A percentile compares a stretch with the other conserved stretches of the same genome.
phyloP scores from a whole-genome alignment of 345 rosid genomes.

The Clausena lansium region DNA sequence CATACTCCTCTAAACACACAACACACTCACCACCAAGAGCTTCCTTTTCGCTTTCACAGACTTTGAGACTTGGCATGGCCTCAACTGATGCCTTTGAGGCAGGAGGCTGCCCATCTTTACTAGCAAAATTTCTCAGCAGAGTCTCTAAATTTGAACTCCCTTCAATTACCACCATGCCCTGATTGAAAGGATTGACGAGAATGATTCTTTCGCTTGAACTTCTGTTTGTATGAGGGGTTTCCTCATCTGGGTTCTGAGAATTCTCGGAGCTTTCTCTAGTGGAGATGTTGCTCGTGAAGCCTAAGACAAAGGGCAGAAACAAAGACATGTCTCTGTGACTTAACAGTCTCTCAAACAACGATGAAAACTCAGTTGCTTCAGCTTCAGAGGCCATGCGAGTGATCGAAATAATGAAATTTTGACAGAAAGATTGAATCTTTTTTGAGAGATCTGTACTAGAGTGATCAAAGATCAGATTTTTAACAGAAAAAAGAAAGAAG shows the following conservation, averaged over 20 bases:
- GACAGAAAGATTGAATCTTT: neutral
- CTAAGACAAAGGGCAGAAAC: slow-evolving; percentile 51
- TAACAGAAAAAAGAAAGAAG: neutral
- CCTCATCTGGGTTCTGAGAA: slow-evolving; percentile 32
- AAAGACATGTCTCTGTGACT: slow-evolving; percentile 40
- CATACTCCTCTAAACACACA: slow-evolving; percentile 67
- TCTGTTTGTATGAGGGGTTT: neutral
- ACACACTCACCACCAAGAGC: slow-evolving; percentile 50
- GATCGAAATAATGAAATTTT: neutral
- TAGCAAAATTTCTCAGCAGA: slow-evolving; percentile 32
- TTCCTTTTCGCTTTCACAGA: slow-evolving; percentile 27
- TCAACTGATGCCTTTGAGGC: slow-evolving; percentile 76
- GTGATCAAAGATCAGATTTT: neutral
- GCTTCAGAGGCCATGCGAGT: slow-evolving; percentile 32
- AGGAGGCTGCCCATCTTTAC: slow-evolving; percentile 60
- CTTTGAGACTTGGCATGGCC: slow-evolving; percentile 50
- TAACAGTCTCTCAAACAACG: slow-evolving; percentile 38
- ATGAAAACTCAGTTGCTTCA: slow-evolving; percentile 35
- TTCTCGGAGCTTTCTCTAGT: slow-evolving; percentile 7
- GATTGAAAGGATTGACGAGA: slow-evolving; percentile 63
- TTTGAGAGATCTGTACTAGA: neutral
- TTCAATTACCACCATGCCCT: slow-evolving; percentile 62
- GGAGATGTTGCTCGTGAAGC: slow-evolving; percentile 29
- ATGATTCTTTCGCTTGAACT: slow-evolving; percentile 48
- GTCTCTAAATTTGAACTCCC: slow-evolving; percentile 42